A percentile compares a stretch with the other conserved stretches of the same genome.
Evolutionary conservation across 176 grass and related monocot species (phyloP).

Genomic region (Avena insularis): DNA sequence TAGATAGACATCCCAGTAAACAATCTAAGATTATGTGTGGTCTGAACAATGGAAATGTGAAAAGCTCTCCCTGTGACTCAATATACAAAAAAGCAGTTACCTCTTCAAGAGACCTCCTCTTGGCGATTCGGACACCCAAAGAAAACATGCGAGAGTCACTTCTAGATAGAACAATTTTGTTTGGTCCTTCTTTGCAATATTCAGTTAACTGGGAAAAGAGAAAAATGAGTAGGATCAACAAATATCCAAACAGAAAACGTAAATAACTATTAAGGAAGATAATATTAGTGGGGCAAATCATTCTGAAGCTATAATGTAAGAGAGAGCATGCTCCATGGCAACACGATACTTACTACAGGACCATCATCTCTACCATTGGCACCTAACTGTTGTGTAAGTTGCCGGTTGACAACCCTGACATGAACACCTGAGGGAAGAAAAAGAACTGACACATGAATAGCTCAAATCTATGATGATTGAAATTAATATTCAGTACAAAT

Average conservation of each 20-base stretch:
- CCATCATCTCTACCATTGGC: constrained; percentile 80
- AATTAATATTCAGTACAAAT: constrained; percentile 20
- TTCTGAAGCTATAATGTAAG: not conserved
- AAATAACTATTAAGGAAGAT: constrained; percentile 11
- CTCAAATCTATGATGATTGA: constrained; percentile 31
- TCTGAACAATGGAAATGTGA: constrained; percentile 21
- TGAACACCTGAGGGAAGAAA: constrained; percentile 58
- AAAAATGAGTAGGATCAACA: constrained; percentile 16
- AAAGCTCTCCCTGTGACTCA: not conserved
- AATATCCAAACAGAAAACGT: constrained; percentile 18
- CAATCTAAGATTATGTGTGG: not conserved
- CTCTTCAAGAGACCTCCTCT: constrained; percentile 62
- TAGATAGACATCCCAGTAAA: not conserved
- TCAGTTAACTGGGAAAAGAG: constrained; percentile 51
- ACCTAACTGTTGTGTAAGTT: constrained; percentile 61
- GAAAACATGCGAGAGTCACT: constrained; percentile 68
- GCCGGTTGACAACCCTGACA: constrained; percentile 60
- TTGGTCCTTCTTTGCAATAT: constrained; percentile 59
- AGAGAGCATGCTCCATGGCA: constrained; percentile 38
- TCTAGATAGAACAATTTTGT: constrained; percentile 68
- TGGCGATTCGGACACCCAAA: constrained; percentile 80
- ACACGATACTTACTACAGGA: constrained; percentile 63
- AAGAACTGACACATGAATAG: constrained; percentile 30
- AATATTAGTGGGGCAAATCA: not conserved
- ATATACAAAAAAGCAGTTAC: constrained; percentile 36